phyloP scores from a whole-genome alignment of 768 basidiomycete genomes.

The Xerocomus brunneocitrinus region DNA sequence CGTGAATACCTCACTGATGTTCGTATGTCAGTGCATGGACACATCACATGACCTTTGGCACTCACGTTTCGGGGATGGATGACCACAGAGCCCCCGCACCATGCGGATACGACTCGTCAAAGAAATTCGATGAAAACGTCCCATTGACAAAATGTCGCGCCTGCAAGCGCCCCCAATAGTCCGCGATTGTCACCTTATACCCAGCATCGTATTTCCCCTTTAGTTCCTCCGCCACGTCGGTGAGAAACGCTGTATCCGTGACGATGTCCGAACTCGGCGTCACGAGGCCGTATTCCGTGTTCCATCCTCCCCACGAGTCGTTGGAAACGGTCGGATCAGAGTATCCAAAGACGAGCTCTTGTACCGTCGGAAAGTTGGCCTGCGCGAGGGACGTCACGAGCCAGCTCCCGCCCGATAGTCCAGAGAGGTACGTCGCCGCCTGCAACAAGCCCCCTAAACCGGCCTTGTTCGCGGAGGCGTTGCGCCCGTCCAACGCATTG shows the following conservation, averaged over 20 bases:
- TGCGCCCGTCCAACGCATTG: conserved; percentile 47
- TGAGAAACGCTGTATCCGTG: conserved; percentile 16
- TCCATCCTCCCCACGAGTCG: conserved; percentile 33
- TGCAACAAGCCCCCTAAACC: conserved; percentile 53
- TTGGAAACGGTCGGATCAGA: conserved; percentile 11
- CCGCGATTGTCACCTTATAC: conserved; percentile 28
- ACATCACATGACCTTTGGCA: neutral
- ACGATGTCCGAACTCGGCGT: conserved; percentile 17
- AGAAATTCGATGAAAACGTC: conserved; percentile 31
- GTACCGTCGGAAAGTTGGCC: conserved; percentile 37
- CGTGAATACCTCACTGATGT: conserved; percentile 29
- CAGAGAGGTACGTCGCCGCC: conserved; percentile 48
- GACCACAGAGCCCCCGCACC: conserved; percentile 36
- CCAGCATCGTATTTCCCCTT: conserved; percentile 30
- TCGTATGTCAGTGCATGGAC: neutral
- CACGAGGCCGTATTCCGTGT: conserved; percentile 18
- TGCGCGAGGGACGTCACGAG: conserved; percentile 38
- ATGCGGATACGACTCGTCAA: conserved; percentile 26
- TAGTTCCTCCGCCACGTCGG: conserved; percentile 22
- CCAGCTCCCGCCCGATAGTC: conserved; percentile 45
- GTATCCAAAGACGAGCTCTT: conserved; percentile 36
- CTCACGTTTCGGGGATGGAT: conserved; percentile 30
- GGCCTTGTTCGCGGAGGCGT: conserved; percentile 35
- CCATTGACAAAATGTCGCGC: conserved; percentile 39
- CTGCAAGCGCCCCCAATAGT: conserved; percentile 25